A percentile compares a stretch with the other conserved stretches of the same genome.
Evolutionary conservation across 2,329 filamentous ascomycete species (phyloP).

Genomic region (Ophiognomonia clavigignenti-juglandacearum): DNA sequence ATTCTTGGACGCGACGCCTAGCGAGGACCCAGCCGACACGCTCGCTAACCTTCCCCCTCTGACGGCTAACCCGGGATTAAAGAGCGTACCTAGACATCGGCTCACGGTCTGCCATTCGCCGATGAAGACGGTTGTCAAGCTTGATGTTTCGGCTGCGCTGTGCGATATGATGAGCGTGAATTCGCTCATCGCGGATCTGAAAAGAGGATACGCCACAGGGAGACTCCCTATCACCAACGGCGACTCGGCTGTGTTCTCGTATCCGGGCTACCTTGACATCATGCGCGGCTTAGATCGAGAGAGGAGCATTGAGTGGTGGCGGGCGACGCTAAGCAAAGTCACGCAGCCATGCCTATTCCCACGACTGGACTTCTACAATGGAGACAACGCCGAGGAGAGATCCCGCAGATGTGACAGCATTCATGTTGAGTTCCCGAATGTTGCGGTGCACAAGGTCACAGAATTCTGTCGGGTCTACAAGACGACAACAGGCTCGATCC

Average conservation of each 20-base stretch:
- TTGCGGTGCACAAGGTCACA: conserved; percentile 35
- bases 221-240: conserved; percentile 23
- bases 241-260: conserved; percentile 28
- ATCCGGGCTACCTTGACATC: conserved; percentile 34
- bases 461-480: conserved; percentile 37
- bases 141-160: conserved; percentile 47
- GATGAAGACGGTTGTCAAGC: conserved; percentile 39
- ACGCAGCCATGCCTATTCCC: conserved; percentile 42
- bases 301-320: conserved; percentile 41
- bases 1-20: conserved; percentile 42
- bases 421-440: conserved; percentile 33
- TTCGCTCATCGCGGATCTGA: conserved; percentile 42
- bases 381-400: conserved; percentile 10
- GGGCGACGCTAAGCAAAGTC: conserved; percentile 30
- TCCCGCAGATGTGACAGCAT: conserved; percentile 28
- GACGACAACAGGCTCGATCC: conserved; percentile 42
- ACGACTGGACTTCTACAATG: conserved; percentile 26
- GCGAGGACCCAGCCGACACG: conserved; percentile 32
- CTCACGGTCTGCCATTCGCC: conserved; percentile 44
- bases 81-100: conserved; percentile 38
- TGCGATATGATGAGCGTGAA: conserved; percentile 45
- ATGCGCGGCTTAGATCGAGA: conserved; percentile 26
- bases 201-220: conserved; percentile 37
- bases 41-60: conserved; percentile 39
- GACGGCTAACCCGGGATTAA: conserved; percentile 28